phyloP scores from a whole-genome alignment of 495 filamentous ascomycete species.

The Lepraria neglecta region DNA sequence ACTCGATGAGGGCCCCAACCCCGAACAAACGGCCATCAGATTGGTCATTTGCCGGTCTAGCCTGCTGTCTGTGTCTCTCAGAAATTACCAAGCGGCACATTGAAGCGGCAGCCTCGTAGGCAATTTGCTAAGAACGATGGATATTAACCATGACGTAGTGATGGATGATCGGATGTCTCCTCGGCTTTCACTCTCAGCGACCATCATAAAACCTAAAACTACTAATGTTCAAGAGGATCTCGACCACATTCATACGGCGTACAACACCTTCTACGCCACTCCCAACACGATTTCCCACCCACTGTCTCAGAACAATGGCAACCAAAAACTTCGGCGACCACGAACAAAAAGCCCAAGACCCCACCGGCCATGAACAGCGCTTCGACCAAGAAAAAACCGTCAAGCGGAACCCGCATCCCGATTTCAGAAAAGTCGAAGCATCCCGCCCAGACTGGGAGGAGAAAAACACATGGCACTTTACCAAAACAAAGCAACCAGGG shows the following conservation, averaged over 20 bases:
- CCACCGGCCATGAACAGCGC: conserved; percentile 32
- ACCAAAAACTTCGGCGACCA: conserved; percentile 27
- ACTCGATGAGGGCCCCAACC: too few relatives aligned
- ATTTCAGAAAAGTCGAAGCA: conserved; percentile 73
- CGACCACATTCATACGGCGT: background rate
- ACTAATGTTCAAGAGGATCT: too few relatives aligned
- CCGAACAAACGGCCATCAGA: too few relatives aligned
- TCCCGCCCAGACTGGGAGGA: conserved; percentile 60
- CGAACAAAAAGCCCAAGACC: conserved; percentile 32
- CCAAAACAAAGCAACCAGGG: conserved; percentile 62
- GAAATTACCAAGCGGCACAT: background rate
- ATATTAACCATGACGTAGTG: conserved; percentile 1
- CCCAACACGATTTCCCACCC: too few relatives aligned
- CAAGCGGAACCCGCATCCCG: conserved; percentile 33
- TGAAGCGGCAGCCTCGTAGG: background rate
- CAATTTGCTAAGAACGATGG: background rate
- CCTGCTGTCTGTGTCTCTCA: background rate
- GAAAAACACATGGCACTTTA: conserved; percentile 48
- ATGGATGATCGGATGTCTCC: conserved; percentile 2
- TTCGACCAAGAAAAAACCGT: conserved; percentile 31
- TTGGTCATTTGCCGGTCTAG: too few relatives aligned
- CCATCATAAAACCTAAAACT: too few relatives aligned
- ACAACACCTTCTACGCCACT: too few relatives aligned
- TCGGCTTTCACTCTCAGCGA: conserved; percentile 6
- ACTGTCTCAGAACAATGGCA: conserved; percentile 13